These are phyloP conservation scores for Fraxinus quadrangulata DNA, from an alignment of 257 asterid species.

Conservation along the genomic window DNA sequence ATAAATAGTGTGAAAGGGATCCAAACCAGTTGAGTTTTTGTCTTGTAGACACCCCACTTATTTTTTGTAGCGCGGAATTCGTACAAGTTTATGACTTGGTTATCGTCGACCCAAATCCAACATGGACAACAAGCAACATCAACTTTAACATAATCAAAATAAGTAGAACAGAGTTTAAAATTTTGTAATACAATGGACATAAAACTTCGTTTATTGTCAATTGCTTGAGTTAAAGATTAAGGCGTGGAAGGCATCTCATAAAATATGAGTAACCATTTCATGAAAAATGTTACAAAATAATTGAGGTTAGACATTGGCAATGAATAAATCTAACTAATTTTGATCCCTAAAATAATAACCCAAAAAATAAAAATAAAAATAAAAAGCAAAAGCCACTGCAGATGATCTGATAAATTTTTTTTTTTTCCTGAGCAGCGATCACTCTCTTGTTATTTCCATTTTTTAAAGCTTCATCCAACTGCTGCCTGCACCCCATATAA, in stretches of 20 bases:
- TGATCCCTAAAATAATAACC: conserved; percentile 27
- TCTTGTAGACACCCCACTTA: too few species aligned
- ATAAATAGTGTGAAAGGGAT: too few species aligned
- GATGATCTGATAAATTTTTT: conserved; percentile 52
- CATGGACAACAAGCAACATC: too few species aligned
- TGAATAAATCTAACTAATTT: conserved; percentile 58
- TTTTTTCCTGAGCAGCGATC: conserved; percentile 67
- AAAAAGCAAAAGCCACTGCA: conserved; percentile 49
- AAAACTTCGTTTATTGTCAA: too few species aligned
- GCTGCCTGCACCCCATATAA: conserved; percentile 32
- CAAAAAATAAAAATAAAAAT: conserved; percentile 21
- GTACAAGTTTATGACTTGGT: too few species aligned
- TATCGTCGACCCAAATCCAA: too few species aligned
- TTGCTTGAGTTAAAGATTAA: neutral
- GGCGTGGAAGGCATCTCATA: conserved; percentile 40
- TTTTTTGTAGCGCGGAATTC: too few species aligned
- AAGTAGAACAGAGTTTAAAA: too few species aligned
- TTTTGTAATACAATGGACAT: too few species aligned
- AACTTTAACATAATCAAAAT: too few species aligned
- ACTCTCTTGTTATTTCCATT: conserved; percentile 27
- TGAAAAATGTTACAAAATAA: conserved; percentile 36
- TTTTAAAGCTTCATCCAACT: conserved; percentile 27
- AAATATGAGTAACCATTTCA: conserved; percentile 43
- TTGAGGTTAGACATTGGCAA: conserved; percentile 53
- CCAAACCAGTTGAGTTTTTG: too few species aligned